phyloP scores from a whole-genome alignment of 2,329 filamentous ascomycete genomes.

The Ceratocystis destructans region DNA sequence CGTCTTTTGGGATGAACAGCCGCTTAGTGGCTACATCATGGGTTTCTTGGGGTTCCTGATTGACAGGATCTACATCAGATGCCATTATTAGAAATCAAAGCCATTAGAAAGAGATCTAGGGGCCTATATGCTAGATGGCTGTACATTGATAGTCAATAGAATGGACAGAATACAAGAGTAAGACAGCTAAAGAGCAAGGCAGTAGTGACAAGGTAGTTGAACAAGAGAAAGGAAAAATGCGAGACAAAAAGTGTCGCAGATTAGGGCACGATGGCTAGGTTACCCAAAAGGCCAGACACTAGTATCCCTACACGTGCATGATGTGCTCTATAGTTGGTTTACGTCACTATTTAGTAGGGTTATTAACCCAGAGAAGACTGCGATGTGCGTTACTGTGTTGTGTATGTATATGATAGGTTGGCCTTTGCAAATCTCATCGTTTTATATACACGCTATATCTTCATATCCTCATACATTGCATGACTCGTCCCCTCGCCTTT shows the following conservation, averaged over 20 bases:
- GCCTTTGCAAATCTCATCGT: too few species aligned
- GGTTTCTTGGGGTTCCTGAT: background rate
- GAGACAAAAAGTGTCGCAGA: background rate
- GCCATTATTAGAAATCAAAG: background rate
- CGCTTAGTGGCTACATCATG: background rate
- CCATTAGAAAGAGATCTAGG: background rate
- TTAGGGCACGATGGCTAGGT: background rate
- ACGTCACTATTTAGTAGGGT: background rate
- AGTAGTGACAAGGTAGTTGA: background rate
- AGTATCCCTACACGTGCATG: too few species aligned
- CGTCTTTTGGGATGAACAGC: background rate
- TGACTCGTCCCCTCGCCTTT: too few species aligned
- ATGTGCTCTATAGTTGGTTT: too few species aligned
- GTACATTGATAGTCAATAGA: too few species aligned
- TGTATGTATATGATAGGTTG: too few species aligned
- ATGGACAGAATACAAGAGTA: too few species aligned
- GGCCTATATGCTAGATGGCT: too few species aligned
- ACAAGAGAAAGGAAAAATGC: background rate
- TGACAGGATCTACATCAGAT: background rate
- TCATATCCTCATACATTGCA: too few species aligned
- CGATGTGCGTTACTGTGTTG: background rate
- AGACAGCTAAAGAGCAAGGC: too few species aligned
- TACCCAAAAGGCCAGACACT: background rate
- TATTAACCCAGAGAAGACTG: background rate
- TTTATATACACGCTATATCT: too few species aligned